A percentile compares a stretch with the other conserved stretches of the same genome.
Evolutionary conservation across 2,329 filamentous ascomycete species (phyloP).

Genomic region (Aspergillus sp.): DNA sequence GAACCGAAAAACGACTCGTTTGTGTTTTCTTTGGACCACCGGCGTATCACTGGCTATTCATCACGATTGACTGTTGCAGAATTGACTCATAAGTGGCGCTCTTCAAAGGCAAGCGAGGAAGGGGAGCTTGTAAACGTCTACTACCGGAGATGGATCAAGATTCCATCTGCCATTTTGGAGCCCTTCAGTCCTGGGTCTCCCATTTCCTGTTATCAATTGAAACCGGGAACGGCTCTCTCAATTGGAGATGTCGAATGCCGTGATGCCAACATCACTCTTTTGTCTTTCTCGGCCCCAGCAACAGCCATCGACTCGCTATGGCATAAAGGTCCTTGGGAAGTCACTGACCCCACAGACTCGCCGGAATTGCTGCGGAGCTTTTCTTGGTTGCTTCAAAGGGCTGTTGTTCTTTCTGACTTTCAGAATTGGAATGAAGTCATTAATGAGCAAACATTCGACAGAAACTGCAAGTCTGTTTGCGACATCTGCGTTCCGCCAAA

Average conservation of each 20-base stretch:
- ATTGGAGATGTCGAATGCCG: conserved; percentile 21
- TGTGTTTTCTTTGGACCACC: conserved; percentile 51
- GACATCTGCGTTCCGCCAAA: conserved; percentile 26
- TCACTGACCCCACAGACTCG: conserved; percentile 21
- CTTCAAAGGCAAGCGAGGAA: conserved; percentile 18
- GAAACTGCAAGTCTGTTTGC: conserved; percentile 11
- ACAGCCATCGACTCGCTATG: conserved; percentile 11
- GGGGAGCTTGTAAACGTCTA: conserved; percentile 21
- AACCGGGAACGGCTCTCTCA: conserved; percentile 7
- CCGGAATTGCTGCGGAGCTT: conserved; percentile 18
- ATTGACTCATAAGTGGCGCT: conserved; percentile 44
- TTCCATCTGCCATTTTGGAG: conserved; percentile 15
- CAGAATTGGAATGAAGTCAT: conserved; percentile 23
- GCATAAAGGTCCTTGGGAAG: conserved; percentile 19
- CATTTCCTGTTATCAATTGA: conserved; percentile 17
- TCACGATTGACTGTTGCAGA: conserved; percentile 42
- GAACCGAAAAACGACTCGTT: conserved; percentile 47
- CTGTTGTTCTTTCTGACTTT: conserved; percentile 19
- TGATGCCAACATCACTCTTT: conserved; percentile 25
- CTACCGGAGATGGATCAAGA: conserved; percentile 23
- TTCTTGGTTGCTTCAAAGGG: conserved; percentile 29
- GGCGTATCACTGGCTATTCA: conserved; percentile 43
- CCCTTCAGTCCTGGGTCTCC: conserved; percentile 11
- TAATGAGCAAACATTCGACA: background rate
- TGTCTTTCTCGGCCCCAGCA: conserved; percentile 20